A percentile compares a stretch with the other conserved stretches of the same genome.
Evolutionary conservation across 2,329 filamentous ascomycete species (phyloP).

Genomic region (Canariomyces notabilis): DNA sequence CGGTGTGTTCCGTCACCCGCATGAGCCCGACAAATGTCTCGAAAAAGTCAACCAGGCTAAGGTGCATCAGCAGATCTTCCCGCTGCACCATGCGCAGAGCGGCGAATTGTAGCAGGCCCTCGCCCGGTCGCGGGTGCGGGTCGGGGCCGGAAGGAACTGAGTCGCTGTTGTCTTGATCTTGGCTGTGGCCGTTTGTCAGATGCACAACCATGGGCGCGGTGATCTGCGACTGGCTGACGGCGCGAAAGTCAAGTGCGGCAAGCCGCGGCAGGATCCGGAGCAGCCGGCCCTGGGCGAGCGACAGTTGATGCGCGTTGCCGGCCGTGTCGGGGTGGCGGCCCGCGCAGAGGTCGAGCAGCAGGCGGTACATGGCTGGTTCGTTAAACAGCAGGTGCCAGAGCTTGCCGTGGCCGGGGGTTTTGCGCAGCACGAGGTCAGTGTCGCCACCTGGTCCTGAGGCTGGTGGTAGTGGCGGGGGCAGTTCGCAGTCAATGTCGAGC

Average conservation of each 20-base stretch:
- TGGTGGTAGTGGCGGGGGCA: conserved; percentile 28
- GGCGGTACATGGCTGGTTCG: conserved; percentile 39
- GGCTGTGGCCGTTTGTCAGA: conserved; percentile 17
- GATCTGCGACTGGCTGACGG: conserved; percentile 35
- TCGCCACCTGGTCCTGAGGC: conserved; percentile 20
- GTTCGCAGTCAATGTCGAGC: conserved; percentile 50
- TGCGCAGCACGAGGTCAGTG: conserved; percentile 33
- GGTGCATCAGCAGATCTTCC: conserved; percentile 45
- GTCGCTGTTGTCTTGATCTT: background rate
- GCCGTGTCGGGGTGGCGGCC: conserved; percentile 29
- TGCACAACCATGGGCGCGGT: conserved; percentile 17
- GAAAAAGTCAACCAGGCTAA: conserved; percentile 50
- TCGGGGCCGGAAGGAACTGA: background rate
- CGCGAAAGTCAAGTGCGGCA: conserved; percentile 41
- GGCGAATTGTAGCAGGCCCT: conserved; percentile 47
- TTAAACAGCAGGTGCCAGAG: conserved; percentile 52
- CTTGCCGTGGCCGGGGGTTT: conserved; percentile 43
- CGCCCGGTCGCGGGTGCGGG: conserved; percentile 30
- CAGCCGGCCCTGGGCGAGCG: conserved; percentile 49
- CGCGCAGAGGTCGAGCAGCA: conserved; percentile 39
- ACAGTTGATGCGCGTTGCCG: conserved; percentile 36
- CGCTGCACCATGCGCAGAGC: conserved; percentile 48
- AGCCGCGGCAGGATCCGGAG: conserved; percentile 48
- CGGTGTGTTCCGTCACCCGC: conserved; percentile 32
- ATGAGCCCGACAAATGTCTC: conserved; percentile 46